Base-by-base conservation (phyloP, 441 rosid species). In the Erodium moschatum region DNA sequence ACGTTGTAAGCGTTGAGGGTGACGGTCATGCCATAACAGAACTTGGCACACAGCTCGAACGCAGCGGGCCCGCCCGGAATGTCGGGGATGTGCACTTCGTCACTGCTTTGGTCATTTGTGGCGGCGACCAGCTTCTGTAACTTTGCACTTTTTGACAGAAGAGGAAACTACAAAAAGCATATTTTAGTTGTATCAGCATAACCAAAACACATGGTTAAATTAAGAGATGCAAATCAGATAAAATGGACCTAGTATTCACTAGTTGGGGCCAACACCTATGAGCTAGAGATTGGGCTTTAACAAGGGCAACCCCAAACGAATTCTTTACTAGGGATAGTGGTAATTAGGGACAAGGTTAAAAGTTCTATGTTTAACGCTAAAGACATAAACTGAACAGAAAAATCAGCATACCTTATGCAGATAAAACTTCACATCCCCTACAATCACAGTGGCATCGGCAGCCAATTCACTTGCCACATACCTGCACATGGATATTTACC, bases 11-110 rank as follows among this genome's bases (percentile, higher is more conserved):
- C 90, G 76, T 84, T 94, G 56, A 94, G 91, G 0, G 91, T 91
- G 27, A 94, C 96, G 0, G 79, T 88, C 92, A 94, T 91, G 35
- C 96, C 97, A 61, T 94, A 94, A 81, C 99, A 94, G 79, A 91
- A 94, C 78, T 93, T 93, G 0, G 96, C 96, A 82, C 98, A 91
- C 58, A 86, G 84, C 78, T 94, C 98, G 64, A 94, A 94, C 24
- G 97, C 90, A 77, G 87, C 82, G 9, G 87, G 80, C 40, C 98
- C 97, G 64, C 98, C 98, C 1, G 98, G 97, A 61, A 94, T 85
- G 78, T 87, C 94, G 38, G 50, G 70, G 46, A 88, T 73, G 44
- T 68, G 73, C 35, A 88, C 83, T 76, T 87, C 94, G 63, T 88
- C 80, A 5, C 80, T 79, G 29, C 72, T 80, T 40, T 87, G 92